These are phyloP conservation scores for Chrysoporthe puriensis DNA, from an alignment of 2,329 filamentous ascomycete species.

Conservation along the genomic window DNA sequence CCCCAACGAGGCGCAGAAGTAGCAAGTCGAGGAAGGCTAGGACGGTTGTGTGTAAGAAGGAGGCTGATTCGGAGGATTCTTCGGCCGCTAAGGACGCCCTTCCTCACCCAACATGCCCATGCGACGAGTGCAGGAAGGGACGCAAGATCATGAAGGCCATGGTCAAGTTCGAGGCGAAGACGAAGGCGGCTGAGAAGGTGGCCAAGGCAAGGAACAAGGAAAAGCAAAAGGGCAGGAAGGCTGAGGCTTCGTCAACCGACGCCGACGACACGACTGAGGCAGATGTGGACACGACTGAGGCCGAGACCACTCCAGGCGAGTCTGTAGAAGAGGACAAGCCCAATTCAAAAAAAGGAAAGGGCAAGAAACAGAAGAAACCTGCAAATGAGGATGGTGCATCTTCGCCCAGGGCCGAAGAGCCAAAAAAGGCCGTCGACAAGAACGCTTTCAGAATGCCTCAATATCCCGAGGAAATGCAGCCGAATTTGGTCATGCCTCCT, in stretches of 20 bases:
- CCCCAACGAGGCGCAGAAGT: slow-evolving; percentile 8
- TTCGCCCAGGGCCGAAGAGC: slow-evolving; percentile 21
- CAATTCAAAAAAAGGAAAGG: slow-evolving; percentile 23
- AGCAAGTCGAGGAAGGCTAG: slow-evolving; percentile 29
- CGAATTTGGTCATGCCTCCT: slow-evolving; percentile 52
- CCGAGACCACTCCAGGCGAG: slow-evolving; percentile 18
- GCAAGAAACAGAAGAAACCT: slow-evolving; percentile 16
- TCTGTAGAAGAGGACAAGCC: slow-evolving; percentile 31
- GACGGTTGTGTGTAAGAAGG: slow-evolving; percentile 23
- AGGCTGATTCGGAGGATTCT: slow-evolving; percentile 21
- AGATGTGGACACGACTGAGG: slow-evolving; percentile 19
- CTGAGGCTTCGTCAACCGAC: slow-evolving; percentile 20
- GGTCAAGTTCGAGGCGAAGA: slow-evolving; percentile 23
- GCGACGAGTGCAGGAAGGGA: slow-evolving; percentile 37
- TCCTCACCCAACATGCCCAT: slow-evolving; percentile 43
- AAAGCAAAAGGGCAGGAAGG: slow-evolving; percentile 32
- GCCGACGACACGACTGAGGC: slow-evolving; percentile 12
- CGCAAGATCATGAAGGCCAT: slow-evolving; percentile 34
- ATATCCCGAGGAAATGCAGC: slow-evolving; percentile 33
- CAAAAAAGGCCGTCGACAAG: slow-evolving; percentile 27
- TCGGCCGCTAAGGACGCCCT: slow-evolving; percentile 36
- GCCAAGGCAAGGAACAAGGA: slow-evolving; percentile 13
- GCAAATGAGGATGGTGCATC: slow-evolving; percentile 13
- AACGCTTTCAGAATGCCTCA: slow-evolving; percentile 26
- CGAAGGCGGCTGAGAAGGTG: slow-evolving; percentile 5